These are phyloP conservation scores for Tricholoma bakamatsutake DNA, from an alignment of 768 basidiomycete species.

Conservation along the genomic window DNA sequence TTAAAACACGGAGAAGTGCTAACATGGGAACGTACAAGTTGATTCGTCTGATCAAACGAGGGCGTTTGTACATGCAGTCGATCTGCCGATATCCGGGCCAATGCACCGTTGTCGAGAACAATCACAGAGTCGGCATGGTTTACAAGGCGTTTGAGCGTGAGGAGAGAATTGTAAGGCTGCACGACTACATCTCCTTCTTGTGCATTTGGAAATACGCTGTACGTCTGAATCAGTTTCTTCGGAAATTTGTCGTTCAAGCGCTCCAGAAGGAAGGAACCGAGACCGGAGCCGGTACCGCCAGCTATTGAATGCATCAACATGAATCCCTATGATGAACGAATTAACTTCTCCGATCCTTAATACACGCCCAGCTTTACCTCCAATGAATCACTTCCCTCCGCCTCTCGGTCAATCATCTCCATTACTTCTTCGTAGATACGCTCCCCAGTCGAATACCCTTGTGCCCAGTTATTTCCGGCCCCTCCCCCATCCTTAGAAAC, in stretches of 20 bases:
- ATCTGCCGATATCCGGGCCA: conserved; percentile 90
- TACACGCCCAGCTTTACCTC: conserved; percentile 51
- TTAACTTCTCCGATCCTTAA: background rate
- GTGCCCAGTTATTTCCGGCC: conserved; percentile 98
- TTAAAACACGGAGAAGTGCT: background rate
- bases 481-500: conserved; percentile 97
- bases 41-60: conserved; percentile 89
- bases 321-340: conserved; percentile 66
- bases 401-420: conserved; percentile 98
- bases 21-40: conserved; percentile 50
- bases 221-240: conserved; percentile 98
- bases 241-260: conserved; percentile 96
- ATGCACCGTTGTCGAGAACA: conserved; percentile 93
- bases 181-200: conserved; percentile 96
- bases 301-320: conserved; percentile 99
- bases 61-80: conserved; percentile 83
- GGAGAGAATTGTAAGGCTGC: conserved; percentile 94
- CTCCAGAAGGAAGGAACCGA: conserved; percentile 97
- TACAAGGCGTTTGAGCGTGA: conserved; percentile 88
- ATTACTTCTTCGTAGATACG: conserved; percentile 92
- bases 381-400: conserved; percentile 93
- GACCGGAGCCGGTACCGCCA: conserved; percentile 95
- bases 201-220: conserved; percentile 95
- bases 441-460: conserved; percentile 89
- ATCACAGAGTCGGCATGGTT: conserved; percentile 98